Percentiles rank a stretch among this genome's conserved stretches.
Evolutionary conservation across 257 asterid genomes (phyloP).

Genomic region (Fraxinus cuspidata): DNA sequence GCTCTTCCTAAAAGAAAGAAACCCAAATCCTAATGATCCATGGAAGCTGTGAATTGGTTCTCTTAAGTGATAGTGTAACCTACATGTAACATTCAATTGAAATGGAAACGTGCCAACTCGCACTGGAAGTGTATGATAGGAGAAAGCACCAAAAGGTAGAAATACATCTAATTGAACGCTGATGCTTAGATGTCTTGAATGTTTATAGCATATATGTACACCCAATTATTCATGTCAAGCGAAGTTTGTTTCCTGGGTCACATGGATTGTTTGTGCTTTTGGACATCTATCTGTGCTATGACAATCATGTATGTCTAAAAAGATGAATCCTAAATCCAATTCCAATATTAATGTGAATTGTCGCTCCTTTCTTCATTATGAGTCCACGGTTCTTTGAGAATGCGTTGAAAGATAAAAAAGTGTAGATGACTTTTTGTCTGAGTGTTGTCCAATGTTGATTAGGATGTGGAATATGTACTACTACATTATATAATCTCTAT

Average conservation of each 20-base stretch:
- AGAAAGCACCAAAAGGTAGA: background rate
- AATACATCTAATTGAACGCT: background rate
- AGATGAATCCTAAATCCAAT: background rate
- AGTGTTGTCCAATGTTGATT: background rate
- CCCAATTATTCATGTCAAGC: background rate
- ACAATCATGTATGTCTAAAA: background rate
- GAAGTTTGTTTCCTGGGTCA: background rate
- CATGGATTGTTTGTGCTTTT: background rate
- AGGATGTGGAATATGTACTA: background rate
- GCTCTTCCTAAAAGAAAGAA: background rate
- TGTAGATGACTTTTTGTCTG: background rate
- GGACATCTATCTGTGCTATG: background rate
- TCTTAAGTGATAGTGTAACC: background rate
- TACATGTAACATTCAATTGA: background rate
- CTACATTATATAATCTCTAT: background rate
- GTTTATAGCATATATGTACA: background rate
- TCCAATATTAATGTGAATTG: background rate
- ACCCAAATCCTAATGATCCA: background rate
- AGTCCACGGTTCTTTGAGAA: background rate
- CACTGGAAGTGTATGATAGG: background rate
- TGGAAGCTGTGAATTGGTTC: background rate
- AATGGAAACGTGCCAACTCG: background rate
- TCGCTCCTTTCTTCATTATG: background rate
- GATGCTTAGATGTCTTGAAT: background rate
- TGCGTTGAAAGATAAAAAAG: background rate